Base-by-base conservation (phyloP, 2,329 filamentous ascomycete species). In the Rutstroemia sp. region DNA sequence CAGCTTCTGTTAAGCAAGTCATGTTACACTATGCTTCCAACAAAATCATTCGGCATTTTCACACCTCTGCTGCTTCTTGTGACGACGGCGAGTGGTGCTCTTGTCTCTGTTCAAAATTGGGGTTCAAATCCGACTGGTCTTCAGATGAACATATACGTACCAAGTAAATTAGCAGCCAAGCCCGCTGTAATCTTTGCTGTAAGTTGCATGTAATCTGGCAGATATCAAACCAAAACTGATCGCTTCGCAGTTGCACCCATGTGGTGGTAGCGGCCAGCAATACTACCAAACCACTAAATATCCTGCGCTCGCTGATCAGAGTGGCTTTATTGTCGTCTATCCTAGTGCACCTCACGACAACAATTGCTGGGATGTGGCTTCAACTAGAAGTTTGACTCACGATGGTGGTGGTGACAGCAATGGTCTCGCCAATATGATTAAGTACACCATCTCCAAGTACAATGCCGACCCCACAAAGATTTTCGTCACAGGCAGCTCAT, bases 301-400 rank as follows among this genome's bases (percentile, higher is more conserved):
- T 67, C 75, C 77, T 21, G 69, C 72, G 2, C 70, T 81, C 12
- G 77, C 81, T 7, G 76, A 78, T 58, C 62, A 71, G 52, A 73
- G 81, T 56, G 80, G 79, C 38, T 83, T 79, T 68, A 81, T 85
- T 53, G 74, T 79, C 58, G 79, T 84, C 66, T 84, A 81, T 67
- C 79, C 79, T 1, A 73, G 76, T 61, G 76, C 74, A 2, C 77
- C 77, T 0, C 77, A 80, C 64, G 67, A 77, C 77, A 75, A 71
- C 2, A 70, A 67, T 61, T 83, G 80, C 71, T 84, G 79, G 79
- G 81, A 84, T 59, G 80, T 83, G 2, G 76, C 75, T 16, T 78
- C 75, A 27, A 71, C 70, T 34, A 70, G 21, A 37, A 27, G 45
- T 0, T 72, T 84, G 2, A 77, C 74, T 6, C 80, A 81, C 63